Percentiles rank a stretch among this genome's conserved stretches.
Conservation (phyloP, 345 rosid genomes). For the Euphorbia peplus region DNA sequence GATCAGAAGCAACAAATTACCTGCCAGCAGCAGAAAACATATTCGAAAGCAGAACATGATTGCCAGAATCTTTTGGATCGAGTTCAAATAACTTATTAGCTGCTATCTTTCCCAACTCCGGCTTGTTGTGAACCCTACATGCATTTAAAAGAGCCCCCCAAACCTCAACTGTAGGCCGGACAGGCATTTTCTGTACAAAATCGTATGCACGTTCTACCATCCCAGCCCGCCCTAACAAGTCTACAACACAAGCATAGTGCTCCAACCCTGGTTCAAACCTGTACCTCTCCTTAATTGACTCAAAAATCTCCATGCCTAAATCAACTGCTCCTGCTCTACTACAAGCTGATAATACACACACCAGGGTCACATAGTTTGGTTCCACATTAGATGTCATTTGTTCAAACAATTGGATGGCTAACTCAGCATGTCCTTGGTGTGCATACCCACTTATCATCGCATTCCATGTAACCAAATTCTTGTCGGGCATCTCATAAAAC, state of each 20-base stretch:
- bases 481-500: conserved; percentile 56
- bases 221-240: conserved; percentile 81
- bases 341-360: conserved; percentile 80
- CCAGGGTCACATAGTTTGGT: conserved; percentile 71
- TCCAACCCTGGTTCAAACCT: conserved; percentile 66
- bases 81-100: conserved; percentile 67
- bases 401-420: conserved; percentile 56
- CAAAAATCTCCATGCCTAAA: conserved; percentile 59
- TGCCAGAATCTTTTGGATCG: conserved; percentile 78
- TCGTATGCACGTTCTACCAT: conserved; percentile 65
- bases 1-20: conserved; percentile 27
- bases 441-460: conserved; percentile 76
- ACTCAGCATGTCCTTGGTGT: conserved; percentile 61
- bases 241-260: conserved; percentile 81
- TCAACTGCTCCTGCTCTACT: conserved; percentile 71
- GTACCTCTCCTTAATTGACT: conserved; percentile 55
- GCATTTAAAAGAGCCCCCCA: conserved; percentile 96
- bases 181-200: conserved; percentile 57
- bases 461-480: conserved; percentile 72
- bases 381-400: conserved; percentile 43
- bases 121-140: conserved; percentile 63
- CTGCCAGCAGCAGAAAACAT: conserved; percentile 73
- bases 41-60: conserved; percentile 81
- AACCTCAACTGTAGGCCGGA: conserved; percentile 59
- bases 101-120: conserved; percentile 58